phyloP scores from a whole-genome alignment of 805 yeast species.

The Yamadazyma laniorum region DNA sequence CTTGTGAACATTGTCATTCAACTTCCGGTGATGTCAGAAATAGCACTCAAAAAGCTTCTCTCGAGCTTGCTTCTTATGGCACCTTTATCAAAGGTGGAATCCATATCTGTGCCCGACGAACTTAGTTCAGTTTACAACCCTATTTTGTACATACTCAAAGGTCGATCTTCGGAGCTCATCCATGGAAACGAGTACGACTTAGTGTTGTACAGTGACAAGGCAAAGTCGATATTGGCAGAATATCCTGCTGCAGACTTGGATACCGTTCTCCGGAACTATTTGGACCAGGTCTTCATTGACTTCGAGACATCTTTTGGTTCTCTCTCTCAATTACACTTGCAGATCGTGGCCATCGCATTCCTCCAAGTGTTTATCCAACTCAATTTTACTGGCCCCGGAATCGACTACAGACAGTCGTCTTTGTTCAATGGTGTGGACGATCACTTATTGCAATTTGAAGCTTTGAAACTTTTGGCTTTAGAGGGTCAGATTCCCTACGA shows the following conservation, averaged over 20 bases:
- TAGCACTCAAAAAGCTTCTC: slow-evolving; percentile 9
- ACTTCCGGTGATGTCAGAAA: slow-evolving; percentile 7
- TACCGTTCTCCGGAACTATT: slow-evolving; percentile 17
- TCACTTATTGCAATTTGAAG: slow-evolving; percentile 22
- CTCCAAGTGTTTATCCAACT: slow-evolving; percentile 69
- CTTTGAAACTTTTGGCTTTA: slow-evolving; percentile 43
- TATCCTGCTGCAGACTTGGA: slow-evolving; percentile 24
- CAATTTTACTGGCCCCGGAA: slow-evolving; percentile 81
- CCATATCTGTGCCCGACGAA: slow-evolving; percentile 1
- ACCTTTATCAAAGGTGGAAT: slow-evolving; percentile 8
- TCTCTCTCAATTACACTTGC: slow-evolving; percentile 22
- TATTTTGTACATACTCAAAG: slow-evolving; percentile 20
- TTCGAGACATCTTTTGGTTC: slow-evolving; percentile 7
- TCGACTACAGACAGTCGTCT: slow-evolving; percentile 36
- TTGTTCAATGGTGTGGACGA: slow-evolving; percentile 25
- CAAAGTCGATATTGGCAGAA: slow-evolving; percentile 15
- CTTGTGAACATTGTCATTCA: too few species aligned
- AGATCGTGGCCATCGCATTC: slow-evolving; percentile 53
- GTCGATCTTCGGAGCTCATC: slow-evolving; percentile 25
- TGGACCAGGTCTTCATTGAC: slow-evolving; percentile 6
- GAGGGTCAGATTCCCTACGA: slow-evolving; percentile 75
- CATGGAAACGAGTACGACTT: slow-evolving; percentile 19
- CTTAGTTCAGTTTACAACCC: slow-evolving; percentile 15
- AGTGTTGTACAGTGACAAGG: slow-evolving; percentile 16
- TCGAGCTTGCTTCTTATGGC: slow-evolving; percentile 13